Base-by-base conservation (phyloP, 768 basidiomycete species). In the Podaxis sp. region DNA sequence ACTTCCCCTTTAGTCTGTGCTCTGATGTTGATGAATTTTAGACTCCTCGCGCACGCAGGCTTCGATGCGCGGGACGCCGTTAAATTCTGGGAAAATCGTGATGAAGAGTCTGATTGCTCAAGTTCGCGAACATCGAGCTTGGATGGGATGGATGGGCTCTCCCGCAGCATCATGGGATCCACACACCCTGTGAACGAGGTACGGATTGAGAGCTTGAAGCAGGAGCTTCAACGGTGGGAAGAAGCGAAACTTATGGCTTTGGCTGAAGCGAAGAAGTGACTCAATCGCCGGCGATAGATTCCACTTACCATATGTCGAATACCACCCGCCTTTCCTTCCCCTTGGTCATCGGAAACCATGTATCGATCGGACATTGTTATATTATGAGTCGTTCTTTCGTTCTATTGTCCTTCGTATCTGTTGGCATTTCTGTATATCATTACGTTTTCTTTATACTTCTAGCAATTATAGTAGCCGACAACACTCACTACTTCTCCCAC, bases 21-120 rank as follows among this genome's bases (percentile, higher is more conserved):
- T n/a, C 42, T 51, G 25, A 48, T 57, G 4, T 47, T 48, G 57
- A 21, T 61, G 37, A 38, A 47, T 28, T 68, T 37, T 40, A 95
- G 95, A 62, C 77, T 99, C n/a, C 84, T 99, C 37, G 93, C 95
- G 0, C 84, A 93, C 69, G 90, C 95, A 0, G 93, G 94, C 4
- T 98, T 90, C 68, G 93, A 97, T 74, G 91, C 95, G 2, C 84
- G 88, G 37, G 77, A 79, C 50, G 91, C 96, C 5, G 80, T 95
- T 47, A 77, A 74, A 13, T 96, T 97, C 71, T 98, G 95, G 92
- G 86, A 93, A 68, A 72, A 76, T 44, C 79, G 86, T 50, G 72
- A 77, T 23, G 74, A 77, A 23, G 67, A 72, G 35, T 72, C 76
- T 7, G 83, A 88, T 61, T 86, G 84, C 71, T 61, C 59, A 2